phyloP scores from a whole-genome alignment of 306 rosid genomes.

The Urtica urens region DNA sequence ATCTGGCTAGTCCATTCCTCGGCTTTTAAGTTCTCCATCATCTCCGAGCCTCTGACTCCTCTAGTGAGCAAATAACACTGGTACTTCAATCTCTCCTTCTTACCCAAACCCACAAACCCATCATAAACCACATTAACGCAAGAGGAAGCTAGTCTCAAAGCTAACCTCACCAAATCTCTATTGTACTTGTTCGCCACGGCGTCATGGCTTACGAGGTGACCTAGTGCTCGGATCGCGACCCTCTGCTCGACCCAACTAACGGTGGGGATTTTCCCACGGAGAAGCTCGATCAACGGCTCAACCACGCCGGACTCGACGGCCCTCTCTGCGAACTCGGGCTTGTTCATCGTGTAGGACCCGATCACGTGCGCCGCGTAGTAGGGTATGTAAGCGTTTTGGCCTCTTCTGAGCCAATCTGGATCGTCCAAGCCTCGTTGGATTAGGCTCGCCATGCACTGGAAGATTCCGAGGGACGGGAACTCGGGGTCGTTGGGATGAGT shows the following conservation, averaged over 20 bases:
- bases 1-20: constrained; percentile 79
- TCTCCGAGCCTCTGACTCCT: constrained; percentile 54
- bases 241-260: constrained; percentile 76
- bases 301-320: constrained; percentile 59
- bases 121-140: constrained; percentile 39
- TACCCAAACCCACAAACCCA: constrained; percentile 29
- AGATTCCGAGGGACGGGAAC: constrained; percentile 62
- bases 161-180: constrained; percentile 33
- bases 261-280: constrained; percentile 36
- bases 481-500: constrained; percentile 55
- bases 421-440: constrained; percentile 36
- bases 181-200: constrained; percentile 33
- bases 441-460: constrained; percentile 61
- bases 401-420: constrained; percentile 37
- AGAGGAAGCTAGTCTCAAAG: constrained; percentile 45
- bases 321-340: constrained; percentile 40
- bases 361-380: constrained; percentile 79
- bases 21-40: constrained; percentile 64
- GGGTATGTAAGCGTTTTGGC: constrained; percentile 67
- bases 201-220: constrained; percentile 63
- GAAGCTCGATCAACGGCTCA: constrained; percentile 49
- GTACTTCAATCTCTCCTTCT: constrained; percentile 30
- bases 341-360: constrained; percentile 76
- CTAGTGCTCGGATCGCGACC: constrained; percentile 61
- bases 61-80: constrained; percentile 59